Evolutionary conservation across 148 eudicot genomes (phyloP).

Genomic region (Gaultheria prostrata): DNA sequence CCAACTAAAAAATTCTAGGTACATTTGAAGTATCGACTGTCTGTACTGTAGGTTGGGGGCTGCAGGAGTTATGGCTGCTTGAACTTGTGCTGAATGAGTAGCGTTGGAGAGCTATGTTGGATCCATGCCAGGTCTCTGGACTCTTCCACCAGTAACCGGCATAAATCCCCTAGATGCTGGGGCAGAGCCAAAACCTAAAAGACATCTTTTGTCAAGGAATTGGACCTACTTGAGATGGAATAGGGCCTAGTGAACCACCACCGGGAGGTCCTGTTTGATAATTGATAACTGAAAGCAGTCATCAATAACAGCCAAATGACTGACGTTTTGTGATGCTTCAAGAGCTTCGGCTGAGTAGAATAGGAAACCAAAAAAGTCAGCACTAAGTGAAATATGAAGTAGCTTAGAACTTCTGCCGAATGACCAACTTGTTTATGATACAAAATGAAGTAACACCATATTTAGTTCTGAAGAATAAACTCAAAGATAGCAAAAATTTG

Average conservation of each 20-base stretch:
- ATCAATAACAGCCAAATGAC: too few relatives aligned
- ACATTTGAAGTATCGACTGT: slow-evolving; percentile 89
- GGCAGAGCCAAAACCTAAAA: slow-evolving; percentile 45
- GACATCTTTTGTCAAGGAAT: slow-evolving; percentile 62
- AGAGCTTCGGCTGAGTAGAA: too few relatives aligned
- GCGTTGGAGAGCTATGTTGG: slow-evolving; percentile 72
- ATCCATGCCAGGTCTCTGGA: slow-evolving; percentile 67
- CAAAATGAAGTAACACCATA: too few relatives aligned
- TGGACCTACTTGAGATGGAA: slow-evolving; percentile 50
- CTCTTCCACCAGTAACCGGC: slow-evolving; percentile 63
- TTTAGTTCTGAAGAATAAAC: too few relatives aligned
- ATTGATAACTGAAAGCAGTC: too few relatives aligned
- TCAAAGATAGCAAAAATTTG: too few relatives aligned
- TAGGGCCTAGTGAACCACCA: slow-evolving; percentile 48
- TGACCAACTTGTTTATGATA: too few relatives aligned
- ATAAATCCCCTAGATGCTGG: slow-evolving; percentile 59
- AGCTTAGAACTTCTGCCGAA: too few relatives aligned
- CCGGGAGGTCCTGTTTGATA: slow-evolving; percentile 64
- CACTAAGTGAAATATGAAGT: too few relatives aligned
- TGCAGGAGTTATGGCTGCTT: slow-evolving; percentile 56
- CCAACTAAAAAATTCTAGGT: slow-evolving; percentile 39
- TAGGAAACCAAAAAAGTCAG: too few relatives aligned
- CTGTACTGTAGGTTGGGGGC: slow-evolving; percentile 86
- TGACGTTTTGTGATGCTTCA: too few relatives aligned
- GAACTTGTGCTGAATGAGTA: slow-evolving; percentile 49